Conservation (phyloP, 2,329 filamentous ascomycete species). For the Scortechinia acanthostroma region DNA sequence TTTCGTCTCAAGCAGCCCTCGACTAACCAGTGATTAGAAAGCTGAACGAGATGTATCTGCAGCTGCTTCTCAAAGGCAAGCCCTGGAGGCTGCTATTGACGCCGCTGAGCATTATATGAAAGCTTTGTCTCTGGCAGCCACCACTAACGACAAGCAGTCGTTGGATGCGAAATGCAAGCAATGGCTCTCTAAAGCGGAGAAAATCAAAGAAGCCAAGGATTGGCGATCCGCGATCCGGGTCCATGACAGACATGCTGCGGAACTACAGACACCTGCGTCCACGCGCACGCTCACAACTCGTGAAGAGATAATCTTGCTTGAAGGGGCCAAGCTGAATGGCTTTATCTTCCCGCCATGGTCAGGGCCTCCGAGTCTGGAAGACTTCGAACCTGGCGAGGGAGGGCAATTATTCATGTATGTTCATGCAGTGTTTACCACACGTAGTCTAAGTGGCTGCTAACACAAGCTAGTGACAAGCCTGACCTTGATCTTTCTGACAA, state of each 20-base stretch:
- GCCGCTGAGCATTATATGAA: slow-evolving; percentile 2
- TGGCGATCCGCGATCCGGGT: background rate
- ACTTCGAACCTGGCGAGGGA: background rate
- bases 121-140: background rate
- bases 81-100: background rate
- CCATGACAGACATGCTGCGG: background rate
- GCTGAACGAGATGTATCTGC: background rate
- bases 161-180: slow-evolving; percentile 2
- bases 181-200: background rate
- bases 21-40: background rate
- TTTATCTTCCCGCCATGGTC: slow-evolving; percentile 1
- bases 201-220: background rate
- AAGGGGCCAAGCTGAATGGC: background rate
- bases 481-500: slow-evolving; percentile 66
- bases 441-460: background rate
- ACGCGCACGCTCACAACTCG: background rate
- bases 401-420: background rate
- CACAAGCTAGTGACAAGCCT: slow-evolving; percentile 50
- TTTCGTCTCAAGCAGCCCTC: background rate
- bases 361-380: background rate
- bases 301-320: slow-evolving; percentile 1
- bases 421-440: background rate
- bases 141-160: background rate
- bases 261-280: background rate
- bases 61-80: background rate